Evolutionary conservation across 2,329 filamentous ascomycete species (phyloP).

Genomic region (Neopestalotiopsis sp.): DNA sequence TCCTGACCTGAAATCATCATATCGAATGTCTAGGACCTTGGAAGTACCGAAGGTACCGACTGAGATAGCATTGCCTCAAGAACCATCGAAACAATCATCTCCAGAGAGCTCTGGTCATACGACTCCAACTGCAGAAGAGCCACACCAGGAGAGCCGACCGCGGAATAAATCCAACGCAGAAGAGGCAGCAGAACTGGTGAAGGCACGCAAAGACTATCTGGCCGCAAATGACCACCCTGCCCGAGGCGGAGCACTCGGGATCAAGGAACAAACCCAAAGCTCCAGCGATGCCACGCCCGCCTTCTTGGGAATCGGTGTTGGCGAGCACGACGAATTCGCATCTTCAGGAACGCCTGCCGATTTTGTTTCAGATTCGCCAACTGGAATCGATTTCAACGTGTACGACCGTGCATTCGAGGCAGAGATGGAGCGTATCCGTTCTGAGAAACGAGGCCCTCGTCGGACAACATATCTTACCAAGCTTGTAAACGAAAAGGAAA

Average conservation of each 20-base stretch:
- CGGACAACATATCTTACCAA: conserved; percentile 54
- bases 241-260: conserved; percentile 41
- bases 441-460: conserved; percentile 40
- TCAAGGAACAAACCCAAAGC: conserved; percentile 68
- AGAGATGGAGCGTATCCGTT: conserved; percentile 66
- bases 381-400: conserved; percentile 82
- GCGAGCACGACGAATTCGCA: conserved; percentile 53
- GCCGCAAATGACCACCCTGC: conserved; percentile 33
- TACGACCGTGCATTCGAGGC: conserved; percentile 88
- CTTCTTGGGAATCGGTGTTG: conserved; percentile 79
- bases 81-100: background rate
- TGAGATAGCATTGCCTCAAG: background rate
- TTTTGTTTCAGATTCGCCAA: conserved; percentile 82
- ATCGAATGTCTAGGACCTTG: conserved; percentile 25
- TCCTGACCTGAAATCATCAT: conserved; percentile 41
- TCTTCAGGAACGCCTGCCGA: conserved; percentile 33
- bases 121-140: conserved; percentile 10
- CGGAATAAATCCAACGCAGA: conserved; percentile 43
- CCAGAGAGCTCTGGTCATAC: background rate
- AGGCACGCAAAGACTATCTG: conserved; percentile 49
- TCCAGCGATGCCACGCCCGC: conserved; percentile 65
- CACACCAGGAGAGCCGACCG: conserved; percentile 26
- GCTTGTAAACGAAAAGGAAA: conserved; percentile 50
- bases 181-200: conserved; percentile 55
- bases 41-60: conserved; percentile 21